These are phyloP conservation scores for Trypanosoma caninum DNA, from an alignment of 208 protist species.

Conservation along the genomic window DNA sequence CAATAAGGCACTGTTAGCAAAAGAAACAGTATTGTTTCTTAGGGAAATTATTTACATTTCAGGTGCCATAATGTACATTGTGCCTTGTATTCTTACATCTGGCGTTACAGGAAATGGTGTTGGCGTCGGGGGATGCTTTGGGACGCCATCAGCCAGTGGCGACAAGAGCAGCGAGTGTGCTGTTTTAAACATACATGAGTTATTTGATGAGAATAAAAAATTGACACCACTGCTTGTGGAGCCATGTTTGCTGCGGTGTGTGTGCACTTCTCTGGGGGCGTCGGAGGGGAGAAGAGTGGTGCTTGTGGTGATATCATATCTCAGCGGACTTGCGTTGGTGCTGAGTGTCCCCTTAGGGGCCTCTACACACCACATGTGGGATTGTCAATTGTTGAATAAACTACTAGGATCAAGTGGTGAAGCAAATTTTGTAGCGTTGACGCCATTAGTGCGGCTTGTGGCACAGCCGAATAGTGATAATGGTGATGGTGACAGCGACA, in stretches of 20 bases:
- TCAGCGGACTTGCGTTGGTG: conserved; percentile 2
- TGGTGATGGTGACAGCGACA: not conserved
- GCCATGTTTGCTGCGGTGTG: conserved; percentile 7
- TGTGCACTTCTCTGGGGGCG: not conserved
- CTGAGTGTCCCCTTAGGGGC: not conserved
- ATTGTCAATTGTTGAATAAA: not conserved
- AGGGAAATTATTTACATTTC: conserved; percentile 16
- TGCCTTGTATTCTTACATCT: conserved; percentile 6
- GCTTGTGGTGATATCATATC: conserved; percentile 16
- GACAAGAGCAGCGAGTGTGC: not conserved
- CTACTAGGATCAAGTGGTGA: not conserved
- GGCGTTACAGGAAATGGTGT: not conserved
- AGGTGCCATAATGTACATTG: not conserved
- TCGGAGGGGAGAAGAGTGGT: not conserved
- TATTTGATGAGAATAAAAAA: not conserved
- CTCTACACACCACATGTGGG: not conserved
- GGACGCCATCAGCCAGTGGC: not conserved
- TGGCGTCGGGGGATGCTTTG: not conserved
- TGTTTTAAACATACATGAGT: not conserved
- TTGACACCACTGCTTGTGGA: not conserved
- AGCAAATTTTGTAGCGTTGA: not conserved
- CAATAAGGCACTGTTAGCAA: not conserved
- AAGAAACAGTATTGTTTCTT: not conserved
- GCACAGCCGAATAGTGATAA: not conserved
- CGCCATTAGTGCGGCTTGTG: conserved; percentile 19